A percentile compares a stretch with the other conserved stretches of the same genome.
phyloP scores from a whole-genome alignment of 169 alveolate genomes.

The Plasmodium gaboni region DNA sequence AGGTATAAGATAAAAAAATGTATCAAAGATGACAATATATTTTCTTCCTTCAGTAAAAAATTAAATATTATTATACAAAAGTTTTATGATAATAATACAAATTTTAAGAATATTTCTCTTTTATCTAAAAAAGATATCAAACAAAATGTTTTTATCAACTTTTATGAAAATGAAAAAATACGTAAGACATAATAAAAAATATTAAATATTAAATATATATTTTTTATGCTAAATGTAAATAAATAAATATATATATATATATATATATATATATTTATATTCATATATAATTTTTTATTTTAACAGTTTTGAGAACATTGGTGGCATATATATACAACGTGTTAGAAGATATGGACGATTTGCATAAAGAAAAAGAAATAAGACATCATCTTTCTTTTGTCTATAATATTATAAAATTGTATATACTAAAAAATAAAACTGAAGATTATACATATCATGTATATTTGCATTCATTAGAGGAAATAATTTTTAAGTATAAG shows the following conservation, averaged over 20 bases:
- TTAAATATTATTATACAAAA: slow-evolving; percentile 41
- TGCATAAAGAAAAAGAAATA: slow-evolving; percentile 44
- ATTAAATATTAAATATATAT: neutral
- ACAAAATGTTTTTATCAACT: slow-evolving; percentile 50
- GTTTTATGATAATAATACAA: slow-evolving; percentile 40
- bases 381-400: slow-evolving; percentile 58
- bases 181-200: slow-evolving; percentile 31
- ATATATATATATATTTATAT: neutral
- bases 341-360: slow-evolving; percentile 1
- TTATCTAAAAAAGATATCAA: slow-evolving; percentile 10
- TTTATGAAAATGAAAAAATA: slow-evolving; percentile 64
- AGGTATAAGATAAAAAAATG: slow-evolving; percentile 16
- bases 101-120: slow-evolving; percentile 35
- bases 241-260: neutral
- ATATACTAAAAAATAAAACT: slow-evolving; percentile 19
- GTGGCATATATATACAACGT: slow-evolving; percentile 21
- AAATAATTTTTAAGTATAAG: slow-evolving; percentile 60
- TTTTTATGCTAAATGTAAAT: neutral
- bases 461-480: slow-evolving; percentile 20
- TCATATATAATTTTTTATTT: neutral
- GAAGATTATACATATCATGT: neutral
- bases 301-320: slow-evolving; percentile 47
- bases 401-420: slow-evolving; percentile 31
- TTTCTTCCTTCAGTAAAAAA: slow-evolving; percentile 14
- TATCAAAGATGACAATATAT: slow-evolving; percentile 23